Evolutionary conservation across 164 flowering plant species (phyloP).

Genomic region (Piper betle): DNA sequence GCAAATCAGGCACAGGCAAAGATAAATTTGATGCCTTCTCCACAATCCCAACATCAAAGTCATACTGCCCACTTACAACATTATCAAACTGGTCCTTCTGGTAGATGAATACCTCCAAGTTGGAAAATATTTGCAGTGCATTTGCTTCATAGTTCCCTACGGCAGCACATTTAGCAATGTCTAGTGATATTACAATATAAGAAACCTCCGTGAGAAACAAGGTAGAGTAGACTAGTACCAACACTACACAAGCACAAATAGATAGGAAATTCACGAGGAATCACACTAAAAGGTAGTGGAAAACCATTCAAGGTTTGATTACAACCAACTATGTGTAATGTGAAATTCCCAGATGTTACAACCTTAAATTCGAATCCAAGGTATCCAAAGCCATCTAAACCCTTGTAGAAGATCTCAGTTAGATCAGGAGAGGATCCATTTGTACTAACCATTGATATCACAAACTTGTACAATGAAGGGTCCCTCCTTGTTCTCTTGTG

Average conservation of each 20-base stretch:
- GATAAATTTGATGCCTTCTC: constrained; percentile 59
- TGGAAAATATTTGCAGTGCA: constrained; percentile 54
- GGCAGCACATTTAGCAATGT: constrained; percentile 45
- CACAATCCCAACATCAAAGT: constrained; percentile 65
- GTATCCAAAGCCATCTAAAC: constrained; percentile 52
- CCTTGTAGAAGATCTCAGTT: constrained; percentile 29
- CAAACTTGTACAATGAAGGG: constrained; percentile 19
- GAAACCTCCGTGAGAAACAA: background rate
- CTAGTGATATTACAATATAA: constrained; percentile 41
- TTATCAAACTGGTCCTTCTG: constrained; percentile 72
- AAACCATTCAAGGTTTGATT: constrained; percentile 54
- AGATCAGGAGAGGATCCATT: constrained; percentile 41
- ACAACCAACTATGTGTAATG: constrained; percentile 34
- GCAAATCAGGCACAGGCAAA: constrained; percentile 59
- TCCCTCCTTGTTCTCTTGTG: constrained; percentile 24
- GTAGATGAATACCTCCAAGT: constrained; percentile 63
- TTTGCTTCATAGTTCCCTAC: constrained; percentile 43
- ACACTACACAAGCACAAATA: background rate
- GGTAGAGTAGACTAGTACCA: background rate
- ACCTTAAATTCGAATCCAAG: constrained; percentile 42
- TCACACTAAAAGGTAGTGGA: constrained; percentile 64
- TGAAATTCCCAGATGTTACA: constrained; percentile 40
- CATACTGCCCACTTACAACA: constrained; percentile 50
- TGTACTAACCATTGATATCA: constrained; percentile 23
- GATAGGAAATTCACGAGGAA: constrained; percentile 42